phyloP scores from a whole-genome alignment of 2,329 filamentous ascomycete species.

The Monilinia fructigena region DNA sequence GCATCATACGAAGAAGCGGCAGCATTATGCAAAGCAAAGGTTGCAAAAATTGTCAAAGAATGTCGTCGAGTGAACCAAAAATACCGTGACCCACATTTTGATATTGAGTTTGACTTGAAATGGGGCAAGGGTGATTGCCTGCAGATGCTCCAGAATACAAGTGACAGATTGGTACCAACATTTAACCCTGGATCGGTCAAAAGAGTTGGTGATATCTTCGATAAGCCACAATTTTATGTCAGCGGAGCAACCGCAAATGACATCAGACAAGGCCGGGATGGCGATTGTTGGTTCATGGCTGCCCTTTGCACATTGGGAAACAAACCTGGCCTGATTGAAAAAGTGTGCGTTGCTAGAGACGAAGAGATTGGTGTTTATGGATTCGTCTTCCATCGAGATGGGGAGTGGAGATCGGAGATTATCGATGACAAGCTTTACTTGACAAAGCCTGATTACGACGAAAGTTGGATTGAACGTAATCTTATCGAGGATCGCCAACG shows the following conservation, averaged over 20 bases:
- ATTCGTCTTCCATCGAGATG: slow-evolving; percentile 82
- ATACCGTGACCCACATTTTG: slow-evolving; percentile 83
- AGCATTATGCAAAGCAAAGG: slow-evolving; percentile 65
- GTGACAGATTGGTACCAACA: background rate
- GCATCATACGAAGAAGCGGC: slow-evolving; percentile 72
- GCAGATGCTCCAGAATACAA: slow-evolving; percentile 44
- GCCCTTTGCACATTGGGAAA: slow-evolving; percentile 70
- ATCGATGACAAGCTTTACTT: slow-evolving; percentile 88
- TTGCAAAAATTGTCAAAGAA: slow-evolving; percentile 58
- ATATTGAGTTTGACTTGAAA: slow-evolving; percentile 76
- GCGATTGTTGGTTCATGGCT: slow-evolving; percentile 85
- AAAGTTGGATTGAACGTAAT: slow-evolving; percentile 62
- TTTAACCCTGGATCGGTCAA: slow-evolving; percentile 46
- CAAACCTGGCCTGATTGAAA: slow-evolving; percentile 47
- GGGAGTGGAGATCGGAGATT: slow-evolving; percentile 83
- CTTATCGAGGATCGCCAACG: slow-evolving; percentile 71
- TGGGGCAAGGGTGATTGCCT: slow-evolving; percentile 51
- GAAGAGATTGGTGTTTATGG: slow-evolving; percentile 77
- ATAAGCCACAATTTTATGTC: slow-evolving; percentile 72
- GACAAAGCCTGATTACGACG: slow-evolving; percentile 76
- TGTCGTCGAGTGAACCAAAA: slow-evolving; percentile 79
- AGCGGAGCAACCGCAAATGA: slow-evolving; percentile 71
- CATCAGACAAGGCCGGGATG: slow-evolving; percentile 73
- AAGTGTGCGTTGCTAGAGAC: slow-evolving; percentile 41
- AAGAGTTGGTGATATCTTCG: slow-evolving; percentile 70